Evolutionary conservation across 345 rosid species (phyloP), one percentile per base, ranked within the genome.

Genomic region (Hibiscus trionum): DNA sequence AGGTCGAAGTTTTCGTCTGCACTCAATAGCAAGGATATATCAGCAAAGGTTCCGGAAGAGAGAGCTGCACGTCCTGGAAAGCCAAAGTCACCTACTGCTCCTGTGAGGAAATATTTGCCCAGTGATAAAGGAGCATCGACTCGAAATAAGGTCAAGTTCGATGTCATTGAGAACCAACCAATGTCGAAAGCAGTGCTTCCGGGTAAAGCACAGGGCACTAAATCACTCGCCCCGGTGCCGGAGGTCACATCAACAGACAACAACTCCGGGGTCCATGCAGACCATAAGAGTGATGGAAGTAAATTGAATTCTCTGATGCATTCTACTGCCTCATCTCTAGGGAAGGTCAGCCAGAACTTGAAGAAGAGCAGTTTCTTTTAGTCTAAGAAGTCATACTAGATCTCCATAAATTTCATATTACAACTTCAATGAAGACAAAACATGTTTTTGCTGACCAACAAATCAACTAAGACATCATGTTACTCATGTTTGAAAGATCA

Each of bases 21-120:
- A 3, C 27, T 86, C 27, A 56, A 77, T 69, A 90, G 86, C 69
- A 93, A 86, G 80, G 97, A 91, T 31, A 75, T 81, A 55, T 66
- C 75, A 64, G 76, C 83, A 16, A 91, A 80, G 83, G 21, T 75
- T 39, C 75, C 77, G 33, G 97, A 92, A 79, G 91, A 87, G 55
- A 84, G 81, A 71, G n/a, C 70, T 19, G 73, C 42, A 6, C 81
- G 80, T 69, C 77, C 76, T 3, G 59, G 52, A 8, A 85, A 84
- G 80, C 81, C 86, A 12, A 83, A 91, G 70, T 79, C 93, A 55
- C 88, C 92, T 24, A 88, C 91, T 15, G 90, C 91, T 76, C 88
- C 93, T 3, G 81, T 80, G 21, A 82, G 83, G 83, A 79, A 92
- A 79, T 88, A 97, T 47, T 21, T 87, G 68, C 90, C 96, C 5